phyloP scores from a whole-genome alignment of 2,329 filamentous ascomycete species.

The Truncatella angustata region DNA sequence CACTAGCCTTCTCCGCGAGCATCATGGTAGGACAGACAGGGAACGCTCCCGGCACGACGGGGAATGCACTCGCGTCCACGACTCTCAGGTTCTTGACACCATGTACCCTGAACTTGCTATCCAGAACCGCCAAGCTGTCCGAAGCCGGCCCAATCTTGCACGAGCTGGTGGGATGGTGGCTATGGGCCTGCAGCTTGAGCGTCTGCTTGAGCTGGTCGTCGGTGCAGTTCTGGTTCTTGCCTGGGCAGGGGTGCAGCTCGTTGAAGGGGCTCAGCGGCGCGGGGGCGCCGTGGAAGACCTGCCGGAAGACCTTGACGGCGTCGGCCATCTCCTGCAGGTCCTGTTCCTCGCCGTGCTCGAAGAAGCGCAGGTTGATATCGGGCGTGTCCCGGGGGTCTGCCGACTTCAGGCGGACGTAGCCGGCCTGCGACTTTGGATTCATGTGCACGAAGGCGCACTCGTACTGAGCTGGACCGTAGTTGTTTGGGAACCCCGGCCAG shows the following conservation, averaged over 20 bases:
- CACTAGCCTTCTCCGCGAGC: slow-evolving; percentile 16
- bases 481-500: slow-evolving; percentile 28
- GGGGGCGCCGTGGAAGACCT: slow-evolving; percentile 35
- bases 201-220: slow-evolving; percentile 21
- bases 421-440: slow-evolving; percentile 52
- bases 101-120: slow-evolving; percentile 48
- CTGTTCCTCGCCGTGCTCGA: slow-evolving; percentile 44
- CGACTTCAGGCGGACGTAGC: slow-evolving; percentile 60
- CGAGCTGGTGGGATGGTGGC: slow-evolving; percentile 20
- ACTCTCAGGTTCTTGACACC: slow-evolving; percentile 50
- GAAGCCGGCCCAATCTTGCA: slow-evolving; percentile 32
- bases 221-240: slow-evolving; percentile 13
- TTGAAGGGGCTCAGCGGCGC: slow-evolving; percentile 30
- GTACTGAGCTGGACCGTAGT: slow-evolving; percentile 29
- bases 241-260: slow-evolving; percentile 20
- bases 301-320: slow-evolving; percentile 40
- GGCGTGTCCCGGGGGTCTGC: slow-evolving; percentile 63
- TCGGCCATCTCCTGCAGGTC: slow-evolving; percentile 24
- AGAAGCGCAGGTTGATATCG: slow-evolving; percentile 62
- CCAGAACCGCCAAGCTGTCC: slow-evolving; percentile 51
- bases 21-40: slow-evolving; percentile 16
- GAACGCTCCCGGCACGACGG: slow-evolving; percentile 39
- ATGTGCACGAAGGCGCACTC: slow-evolving; percentile 39
- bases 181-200: slow-evolving; percentile 20
- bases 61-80: slow-evolving; percentile 52